Conservation (phyloP, 768 basidiomycete species). For the Rhodotorula paludigena region DNA sequence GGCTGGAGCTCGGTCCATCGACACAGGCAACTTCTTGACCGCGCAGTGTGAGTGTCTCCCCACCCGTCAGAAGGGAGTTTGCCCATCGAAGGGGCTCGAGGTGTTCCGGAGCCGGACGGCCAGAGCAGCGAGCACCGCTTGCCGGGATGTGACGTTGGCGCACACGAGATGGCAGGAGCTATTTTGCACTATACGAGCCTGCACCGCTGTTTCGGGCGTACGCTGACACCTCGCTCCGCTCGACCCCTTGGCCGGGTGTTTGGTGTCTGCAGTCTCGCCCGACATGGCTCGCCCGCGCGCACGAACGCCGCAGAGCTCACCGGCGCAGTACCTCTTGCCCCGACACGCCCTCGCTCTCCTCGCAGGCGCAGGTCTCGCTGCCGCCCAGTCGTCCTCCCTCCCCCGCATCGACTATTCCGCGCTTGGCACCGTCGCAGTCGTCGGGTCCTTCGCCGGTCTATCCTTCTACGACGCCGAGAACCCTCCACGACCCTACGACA, state of each 20-base stretch:
- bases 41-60: no score
- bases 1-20: no score
- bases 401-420: conserved; percentile 60
- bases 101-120: no score
- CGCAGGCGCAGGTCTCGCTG: neutral
- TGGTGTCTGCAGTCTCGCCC: neutral
- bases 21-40: no score
- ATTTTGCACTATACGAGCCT: no score
- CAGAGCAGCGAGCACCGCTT: no score
- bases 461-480: conserved; percentile 67
- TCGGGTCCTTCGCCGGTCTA: conserved; percentile 82
- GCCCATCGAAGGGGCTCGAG: no score
- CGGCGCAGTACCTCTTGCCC: neutral
- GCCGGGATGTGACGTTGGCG: no score
- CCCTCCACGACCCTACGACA: conserved; percentile 55
- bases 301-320: neutral
- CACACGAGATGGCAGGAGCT: no score
- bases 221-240: neutral
- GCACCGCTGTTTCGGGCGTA: neutral
- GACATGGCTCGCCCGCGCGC: conserved; percentile 23
- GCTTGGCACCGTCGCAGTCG: conserved; percentile 86
- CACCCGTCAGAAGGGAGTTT: no score
- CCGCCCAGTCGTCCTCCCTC: conserved; percentile 11
- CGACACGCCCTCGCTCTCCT: conserved; percentile 4
- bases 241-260: neutral